Evolutionary conservation across 108 stramenopile genomes (phyloP).

Genomic region (Nannochloropsis oceanica): DNA sequence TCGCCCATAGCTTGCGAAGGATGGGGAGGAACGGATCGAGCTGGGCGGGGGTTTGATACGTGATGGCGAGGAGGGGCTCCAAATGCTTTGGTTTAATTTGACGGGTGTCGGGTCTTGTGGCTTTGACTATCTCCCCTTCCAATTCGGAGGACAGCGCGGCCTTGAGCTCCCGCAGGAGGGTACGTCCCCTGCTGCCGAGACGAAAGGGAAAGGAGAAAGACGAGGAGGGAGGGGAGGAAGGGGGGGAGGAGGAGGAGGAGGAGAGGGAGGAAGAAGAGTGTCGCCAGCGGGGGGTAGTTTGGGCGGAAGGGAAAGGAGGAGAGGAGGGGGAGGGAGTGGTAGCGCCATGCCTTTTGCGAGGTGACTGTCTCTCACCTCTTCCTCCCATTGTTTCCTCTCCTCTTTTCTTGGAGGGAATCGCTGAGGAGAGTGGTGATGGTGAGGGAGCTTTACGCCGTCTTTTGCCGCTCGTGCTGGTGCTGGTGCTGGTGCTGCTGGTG

Average conservation of each 20-base stretch:
- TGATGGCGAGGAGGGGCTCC: constrained; percentile 67
- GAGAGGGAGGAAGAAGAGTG: not conserved
- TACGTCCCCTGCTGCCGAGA: not conserved
- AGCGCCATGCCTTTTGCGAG: too few relatives aligned
- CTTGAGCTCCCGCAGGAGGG: not conserved
- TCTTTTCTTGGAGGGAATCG: too few relatives aligned
- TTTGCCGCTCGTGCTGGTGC: too few relatives aligned
- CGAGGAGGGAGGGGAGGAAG: not conserved
- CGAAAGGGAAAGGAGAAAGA: not conserved
- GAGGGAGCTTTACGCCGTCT: too few relatives aligned
- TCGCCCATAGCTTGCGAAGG: constrained; percentile 66
- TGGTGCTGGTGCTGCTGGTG: too few relatives aligned
- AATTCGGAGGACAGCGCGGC: not conserved
- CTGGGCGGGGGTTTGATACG: constrained; percentile 67
- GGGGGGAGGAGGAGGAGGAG: not conserved
- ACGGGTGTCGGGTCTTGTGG: constrained; percentile 62
- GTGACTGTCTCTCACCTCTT: too few relatives aligned
- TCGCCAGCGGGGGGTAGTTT: too few relatives aligned
- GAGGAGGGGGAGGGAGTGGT: too few relatives aligned
- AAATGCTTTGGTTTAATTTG: constrained; percentile 76
- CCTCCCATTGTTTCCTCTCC: too few relatives aligned
- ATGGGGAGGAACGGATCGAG: constrained; percentile 78
- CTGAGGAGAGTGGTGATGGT: too few relatives aligned
- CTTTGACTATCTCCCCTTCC: constrained; percentile 48
- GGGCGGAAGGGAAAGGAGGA: too few relatives aligned